Conservation (phyloP, 352 stramenopile species). For the Blastocystis sp. region DNA sequence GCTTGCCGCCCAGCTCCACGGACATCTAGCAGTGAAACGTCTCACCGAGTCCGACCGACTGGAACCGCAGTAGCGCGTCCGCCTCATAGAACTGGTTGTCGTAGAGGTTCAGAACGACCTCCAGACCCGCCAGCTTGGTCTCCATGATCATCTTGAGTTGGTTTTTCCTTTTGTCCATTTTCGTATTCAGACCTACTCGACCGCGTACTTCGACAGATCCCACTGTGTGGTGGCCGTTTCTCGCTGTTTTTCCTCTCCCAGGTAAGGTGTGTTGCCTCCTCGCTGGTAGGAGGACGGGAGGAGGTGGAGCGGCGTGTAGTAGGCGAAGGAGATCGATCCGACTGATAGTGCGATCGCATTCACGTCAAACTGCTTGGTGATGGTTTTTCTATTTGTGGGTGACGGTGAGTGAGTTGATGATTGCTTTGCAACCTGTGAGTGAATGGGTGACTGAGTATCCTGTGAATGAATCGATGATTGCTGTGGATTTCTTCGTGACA, state of each 20-base stretch:
- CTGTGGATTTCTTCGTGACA: too few relatives aligned
- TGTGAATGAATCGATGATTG: too few relatives aligned
- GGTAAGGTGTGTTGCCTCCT: neutral
- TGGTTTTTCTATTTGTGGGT: neutral
- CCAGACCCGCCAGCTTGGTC: neutral
- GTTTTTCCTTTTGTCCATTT: neutral
- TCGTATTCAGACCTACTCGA: neutral
- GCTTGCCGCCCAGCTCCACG: neutral
- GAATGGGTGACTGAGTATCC: too few relatives aligned
- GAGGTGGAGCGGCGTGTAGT: slow-evolving; percentile 15
- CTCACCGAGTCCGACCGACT: neutral
- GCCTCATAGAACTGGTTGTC: slow-evolving; percentile 34
- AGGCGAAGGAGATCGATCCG: neutral
- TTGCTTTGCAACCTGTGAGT: too few relatives aligned
- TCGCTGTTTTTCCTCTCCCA: neutral
- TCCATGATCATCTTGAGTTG: neutral
- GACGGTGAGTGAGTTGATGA: too few relatives aligned
- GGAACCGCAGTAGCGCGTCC: neutral
- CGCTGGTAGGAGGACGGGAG: slow-evolving; percentile 36
- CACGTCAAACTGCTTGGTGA: slow-evolving; percentile 13
- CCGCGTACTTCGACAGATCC: neutral
- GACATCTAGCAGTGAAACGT: slow-evolving; percentile 1
- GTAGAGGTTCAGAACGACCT: neutral
- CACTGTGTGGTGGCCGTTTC: neutral
- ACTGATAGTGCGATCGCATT: neutral